Percentiles rank a stretch among this genome's conserved stretches.
Evolutionary conservation across 2,329 filamentous ascomycete species (phyloP).

Genomic region (Monilinia laxa): DNA sequence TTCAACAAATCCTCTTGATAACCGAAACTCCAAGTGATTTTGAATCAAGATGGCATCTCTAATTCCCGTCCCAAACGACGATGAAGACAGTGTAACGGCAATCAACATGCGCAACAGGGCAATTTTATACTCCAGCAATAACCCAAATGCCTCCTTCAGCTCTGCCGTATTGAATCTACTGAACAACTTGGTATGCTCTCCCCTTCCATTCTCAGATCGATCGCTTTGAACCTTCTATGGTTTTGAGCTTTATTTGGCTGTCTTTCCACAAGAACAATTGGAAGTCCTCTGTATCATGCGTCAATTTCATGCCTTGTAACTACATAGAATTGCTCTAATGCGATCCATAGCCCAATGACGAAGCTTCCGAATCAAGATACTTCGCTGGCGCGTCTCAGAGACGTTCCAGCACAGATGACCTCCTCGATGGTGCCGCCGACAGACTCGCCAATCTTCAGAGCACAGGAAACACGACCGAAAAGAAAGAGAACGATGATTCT

Average conservation of each 20-base stretch:
- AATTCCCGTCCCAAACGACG: not conserved
- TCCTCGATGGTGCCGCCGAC: not conserved
- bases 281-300: no score
- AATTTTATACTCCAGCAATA: not conserved
- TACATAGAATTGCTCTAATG: not conserved
- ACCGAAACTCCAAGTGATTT: not conserved
- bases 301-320: fast-evolving
- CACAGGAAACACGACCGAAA: no score
- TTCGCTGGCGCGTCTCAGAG: not conserved
- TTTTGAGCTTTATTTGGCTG: no score
- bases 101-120: conserved; percentile 4
- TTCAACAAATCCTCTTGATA: not conserved
- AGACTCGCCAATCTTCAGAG: no score
- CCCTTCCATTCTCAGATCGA: no score
- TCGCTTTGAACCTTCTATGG: no score
- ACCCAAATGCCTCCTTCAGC: not conserved
- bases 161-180: not conserved
- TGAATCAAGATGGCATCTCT: not conserved
- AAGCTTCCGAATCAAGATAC: conserved; percentile 5
- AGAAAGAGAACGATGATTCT: not conserved
- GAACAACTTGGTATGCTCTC: not conserved
- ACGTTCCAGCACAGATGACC: not conserved
- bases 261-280: no score
- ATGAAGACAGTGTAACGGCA: conserved; percentile 1
- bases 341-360: conserved; percentile 9